Evolutionary conservation across 176 grass and related monocot genomes (phyloP).

Genomic region (Echinochloa phyllopogon): DNA sequence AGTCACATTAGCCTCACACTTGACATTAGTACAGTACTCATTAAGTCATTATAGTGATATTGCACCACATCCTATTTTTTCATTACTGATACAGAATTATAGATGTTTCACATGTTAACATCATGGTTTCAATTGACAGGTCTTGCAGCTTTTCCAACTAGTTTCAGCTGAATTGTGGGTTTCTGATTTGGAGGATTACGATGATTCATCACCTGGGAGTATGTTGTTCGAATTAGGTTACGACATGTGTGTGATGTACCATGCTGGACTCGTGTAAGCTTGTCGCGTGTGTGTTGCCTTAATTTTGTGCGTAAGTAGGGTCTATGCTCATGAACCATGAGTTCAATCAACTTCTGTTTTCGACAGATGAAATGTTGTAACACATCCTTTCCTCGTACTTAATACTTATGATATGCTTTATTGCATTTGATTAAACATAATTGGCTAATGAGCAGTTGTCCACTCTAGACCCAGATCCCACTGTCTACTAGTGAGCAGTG

Average conservation of each 20-base stretch:
- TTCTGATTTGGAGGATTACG: not conserved
- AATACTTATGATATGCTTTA: too few relatives aligned
- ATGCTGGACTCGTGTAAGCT: not conserved
- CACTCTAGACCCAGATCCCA: too few relatives aligned
- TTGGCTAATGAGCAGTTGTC: too few relatives aligned
- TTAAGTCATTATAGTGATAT: not conserved
- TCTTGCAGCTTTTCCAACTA: slow-evolving; percentile 21
- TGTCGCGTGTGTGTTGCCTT: not conserved
- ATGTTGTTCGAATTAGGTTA: slow-evolving; percentile 5
- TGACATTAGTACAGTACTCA: not conserved
- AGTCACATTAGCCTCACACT: not conserved
- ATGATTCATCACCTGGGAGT: not conserved
- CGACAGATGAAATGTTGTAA: slow-evolving; percentile 1
- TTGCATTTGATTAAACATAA: not conserved
- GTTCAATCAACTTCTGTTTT: not conserved
- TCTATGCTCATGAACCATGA: not conserved
- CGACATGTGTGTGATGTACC: slow-evolving; percentile 8
- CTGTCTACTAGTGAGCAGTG: too few relatives aligned
- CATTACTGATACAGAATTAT: not conserved
- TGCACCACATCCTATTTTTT: not conserved
- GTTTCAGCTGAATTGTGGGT: slow-evolving; percentile 21
- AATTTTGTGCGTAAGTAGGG: not conserved
- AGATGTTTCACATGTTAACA: not conserved
- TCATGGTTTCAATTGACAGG: slow-evolving; percentile 10
- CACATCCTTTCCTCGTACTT: not conserved